A percentile compares a stretch with the other conserved stretches of the same genome.
phyloP scores from a whole-genome alignment of 192 early-diverging fungal species.

The Linnemannia schmuckeri region DNA sequence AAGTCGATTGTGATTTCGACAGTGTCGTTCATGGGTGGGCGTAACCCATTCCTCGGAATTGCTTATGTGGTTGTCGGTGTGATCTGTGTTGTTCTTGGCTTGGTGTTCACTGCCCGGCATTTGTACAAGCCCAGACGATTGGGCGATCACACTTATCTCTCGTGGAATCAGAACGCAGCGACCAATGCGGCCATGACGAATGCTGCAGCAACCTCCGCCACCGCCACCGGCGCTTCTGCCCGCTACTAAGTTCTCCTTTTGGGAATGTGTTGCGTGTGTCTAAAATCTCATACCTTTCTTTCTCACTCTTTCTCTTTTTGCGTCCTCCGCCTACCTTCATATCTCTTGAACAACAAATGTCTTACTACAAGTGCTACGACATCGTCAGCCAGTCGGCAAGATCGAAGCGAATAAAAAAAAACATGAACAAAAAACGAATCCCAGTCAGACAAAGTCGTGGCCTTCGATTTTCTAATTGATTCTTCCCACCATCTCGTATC shows the following conservation, averaged over 20 bases:
- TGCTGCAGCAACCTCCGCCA: constrained; percentile 30
- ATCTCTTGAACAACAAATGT: constrained; percentile 5
- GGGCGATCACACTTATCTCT: constrained; percentile 96
- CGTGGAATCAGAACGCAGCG: constrained; percentile 82
- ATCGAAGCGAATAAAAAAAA: not conserved
- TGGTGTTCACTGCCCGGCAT: constrained; percentile 90
- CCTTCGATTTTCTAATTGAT: not conserved
- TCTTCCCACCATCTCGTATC: not conserved
- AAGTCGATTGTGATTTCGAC: constrained; percentile 96
- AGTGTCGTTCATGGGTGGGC: constrained; percentile 95
- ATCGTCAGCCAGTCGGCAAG: not conserved
- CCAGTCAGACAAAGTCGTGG: not conserved
- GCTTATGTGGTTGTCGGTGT: constrained; percentile 96
- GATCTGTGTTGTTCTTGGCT: constrained; percentile 89
- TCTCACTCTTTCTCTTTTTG: not conserved
- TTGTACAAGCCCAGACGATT: constrained; percentile 95
- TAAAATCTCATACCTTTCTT: not conserved
- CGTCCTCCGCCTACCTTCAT: not conserved
- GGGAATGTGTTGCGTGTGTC: not conserved
- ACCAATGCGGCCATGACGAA: constrained; percentile 33
- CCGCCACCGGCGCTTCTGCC: constrained; percentile 35
- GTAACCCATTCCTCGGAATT: constrained; percentile 95
- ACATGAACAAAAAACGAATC: not conserved
- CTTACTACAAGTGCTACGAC: not conserved
- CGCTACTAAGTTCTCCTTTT: constrained; percentile 23